A percentile compares a stretch with the other conserved stretches of the same genome.
phyloP scores from a whole-genome alignment of 163 green algal genomes.

The Chlorella variabilis region DNA sequence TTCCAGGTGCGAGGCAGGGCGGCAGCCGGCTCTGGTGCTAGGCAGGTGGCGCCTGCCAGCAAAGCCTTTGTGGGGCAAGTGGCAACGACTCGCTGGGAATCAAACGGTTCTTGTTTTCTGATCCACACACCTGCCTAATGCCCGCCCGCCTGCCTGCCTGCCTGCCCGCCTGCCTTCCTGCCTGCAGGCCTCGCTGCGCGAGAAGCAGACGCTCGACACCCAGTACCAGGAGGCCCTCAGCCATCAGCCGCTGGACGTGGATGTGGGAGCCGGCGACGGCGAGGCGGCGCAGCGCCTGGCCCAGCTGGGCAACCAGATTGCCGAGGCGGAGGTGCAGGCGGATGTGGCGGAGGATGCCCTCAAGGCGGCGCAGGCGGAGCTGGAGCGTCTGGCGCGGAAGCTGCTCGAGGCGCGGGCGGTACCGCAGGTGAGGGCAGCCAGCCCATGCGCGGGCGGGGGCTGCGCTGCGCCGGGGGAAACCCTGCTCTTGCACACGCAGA shows the following conservation, averaged over 20 bases:
- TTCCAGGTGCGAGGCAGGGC: background rate
- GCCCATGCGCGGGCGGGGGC: no score
- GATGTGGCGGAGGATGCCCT: background rate
- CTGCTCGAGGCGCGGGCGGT: background rate
- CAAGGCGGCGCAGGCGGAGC: background rate
- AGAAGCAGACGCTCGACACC: background rate
- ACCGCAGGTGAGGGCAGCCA: conserved; percentile 2
- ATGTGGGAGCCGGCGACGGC: background rate
- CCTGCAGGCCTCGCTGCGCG: background rate
- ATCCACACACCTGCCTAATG: no score
- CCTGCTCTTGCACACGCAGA: no score
- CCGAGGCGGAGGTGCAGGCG: background rate
- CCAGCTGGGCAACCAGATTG: background rate
- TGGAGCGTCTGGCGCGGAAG: background rate
- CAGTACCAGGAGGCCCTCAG: background rate
- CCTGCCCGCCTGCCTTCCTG: background rate
- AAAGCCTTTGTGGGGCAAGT: no score
- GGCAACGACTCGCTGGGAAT: no score
- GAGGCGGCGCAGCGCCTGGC: background rate
- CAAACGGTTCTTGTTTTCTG: no score
- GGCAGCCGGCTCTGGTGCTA: no score
- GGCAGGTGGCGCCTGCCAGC: no score
- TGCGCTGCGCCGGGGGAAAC: no score
- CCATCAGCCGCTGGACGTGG: conserved; percentile 5
- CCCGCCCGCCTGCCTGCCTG: no score